Conservation (phyloP, 1,139 yeast genomes). For the Insectozyma bohioensis region DNA sequence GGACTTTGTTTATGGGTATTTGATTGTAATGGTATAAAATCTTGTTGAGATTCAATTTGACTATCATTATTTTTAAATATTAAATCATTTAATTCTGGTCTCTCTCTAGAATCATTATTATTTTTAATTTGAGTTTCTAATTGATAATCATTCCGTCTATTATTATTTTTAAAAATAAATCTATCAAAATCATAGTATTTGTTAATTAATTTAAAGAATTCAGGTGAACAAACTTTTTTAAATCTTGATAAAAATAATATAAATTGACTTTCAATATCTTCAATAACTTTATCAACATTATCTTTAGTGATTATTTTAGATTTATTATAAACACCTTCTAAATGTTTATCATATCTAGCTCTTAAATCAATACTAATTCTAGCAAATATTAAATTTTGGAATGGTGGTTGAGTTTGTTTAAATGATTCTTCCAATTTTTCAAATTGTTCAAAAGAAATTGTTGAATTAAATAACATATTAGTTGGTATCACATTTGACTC, state of each 20-base stretch:
- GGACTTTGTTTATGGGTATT: no score
- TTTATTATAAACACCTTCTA: slow-evolving; percentile 8
- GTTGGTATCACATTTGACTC: background rate
- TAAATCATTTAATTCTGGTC: no score
- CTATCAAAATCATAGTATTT: slow-evolving; percentile 1
- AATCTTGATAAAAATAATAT: slow-evolving; percentile 8
- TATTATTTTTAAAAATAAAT: background rate
- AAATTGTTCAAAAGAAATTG: slow-evolving; percentile 4
- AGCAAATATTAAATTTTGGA: slow-evolving; percentile 4
- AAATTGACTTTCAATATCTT: slow-evolving; percentile 9
- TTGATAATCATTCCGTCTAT: background rate
- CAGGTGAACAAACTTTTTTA: background rate
- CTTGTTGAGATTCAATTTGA: no score
- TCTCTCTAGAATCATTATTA: background rate
- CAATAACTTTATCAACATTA: slow-evolving; percentile 6
- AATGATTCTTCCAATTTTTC: background rate
- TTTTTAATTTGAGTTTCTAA: slow-evolving; percentile 4
- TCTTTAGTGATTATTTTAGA: slow-evolving; percentile 4
- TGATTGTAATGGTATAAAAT: no score
- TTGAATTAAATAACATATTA: slow-evolving; percentile 4
- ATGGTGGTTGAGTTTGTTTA: background rate
- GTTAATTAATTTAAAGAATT: background rate
- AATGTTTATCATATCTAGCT: slow-evolving; percentile 4
- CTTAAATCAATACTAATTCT: slow-evolving; percentile 11
- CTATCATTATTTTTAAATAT: no score